These are phyloP conservation scores for Pulveroboletus ridleyi DNA, from an alignment of 1,284 basidiomycete species.

Conservation along the genomic window DNA sequence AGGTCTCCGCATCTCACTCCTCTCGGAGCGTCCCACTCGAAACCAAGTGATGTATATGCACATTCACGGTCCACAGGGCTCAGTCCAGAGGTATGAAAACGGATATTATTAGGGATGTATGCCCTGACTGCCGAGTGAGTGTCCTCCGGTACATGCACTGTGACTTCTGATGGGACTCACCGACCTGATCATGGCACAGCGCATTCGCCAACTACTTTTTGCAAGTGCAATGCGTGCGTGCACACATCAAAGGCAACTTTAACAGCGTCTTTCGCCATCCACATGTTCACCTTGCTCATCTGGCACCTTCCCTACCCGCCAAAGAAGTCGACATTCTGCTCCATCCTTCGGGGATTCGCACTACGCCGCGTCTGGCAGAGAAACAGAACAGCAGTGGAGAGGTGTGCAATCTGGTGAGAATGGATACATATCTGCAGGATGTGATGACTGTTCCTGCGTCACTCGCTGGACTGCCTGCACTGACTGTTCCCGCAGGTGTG, in stretches of 20 bases:
- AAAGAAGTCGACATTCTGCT: constrained; percentile 81
- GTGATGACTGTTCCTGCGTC: constrained; percentile 93
- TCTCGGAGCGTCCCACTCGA: no score
- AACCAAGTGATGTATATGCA: no score
- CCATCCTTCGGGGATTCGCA: constrained; percentile 85
- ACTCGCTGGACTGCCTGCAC: constrained; percentile 86
- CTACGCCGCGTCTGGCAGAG: constrained; percentile 66
- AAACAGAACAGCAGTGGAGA: constrained; percentile 14
- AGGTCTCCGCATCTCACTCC: no score
- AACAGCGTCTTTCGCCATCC: constrained; percentile 67
- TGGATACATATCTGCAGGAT: constrained; percentile 87
- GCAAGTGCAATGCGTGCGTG: constrained; percentile 86
- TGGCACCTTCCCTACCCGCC: constrained; percentile 12
- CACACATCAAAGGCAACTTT: constrained; percentile 78
- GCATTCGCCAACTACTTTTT: constrained; percentile 98
- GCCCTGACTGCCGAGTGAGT: constrained; percentile 90
- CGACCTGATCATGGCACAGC: constrained; percentile 45
- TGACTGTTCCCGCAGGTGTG: constrained; percentile 69
- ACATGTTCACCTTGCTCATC: constrained; percentile 51
- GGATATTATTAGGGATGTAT: no score
- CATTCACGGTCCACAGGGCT: no score
- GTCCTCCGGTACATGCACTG: background rate
- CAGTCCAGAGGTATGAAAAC: no score
- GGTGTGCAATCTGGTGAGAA: constrained; percentile 26
- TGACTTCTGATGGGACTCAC: background rate